Base-by-base conservation (phyloP, 1,284 basidiomycete species). In the Schizophyllum amplum region DNA sequence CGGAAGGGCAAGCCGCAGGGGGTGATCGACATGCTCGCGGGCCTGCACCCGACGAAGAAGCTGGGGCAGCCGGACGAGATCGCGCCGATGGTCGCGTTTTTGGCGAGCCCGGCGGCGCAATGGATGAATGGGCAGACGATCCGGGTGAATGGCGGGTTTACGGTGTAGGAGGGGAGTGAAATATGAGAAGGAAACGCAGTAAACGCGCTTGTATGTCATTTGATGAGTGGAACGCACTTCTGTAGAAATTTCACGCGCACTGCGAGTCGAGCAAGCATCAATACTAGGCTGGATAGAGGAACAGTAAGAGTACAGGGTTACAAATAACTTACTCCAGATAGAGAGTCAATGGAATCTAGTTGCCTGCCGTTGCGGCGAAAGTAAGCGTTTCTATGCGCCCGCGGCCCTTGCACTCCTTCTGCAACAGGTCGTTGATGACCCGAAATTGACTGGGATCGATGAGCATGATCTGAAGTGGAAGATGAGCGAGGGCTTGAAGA, bases 361-460 rank as follows among this genome's bases (percentile, higher is more conserved):
- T 49, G 22, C 6, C 67, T 1, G 81, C 79, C 21, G 79, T 85
- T 1, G 86, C 86, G 33, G 87, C 77, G 61, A 91, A 86, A 11
- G 81, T 79, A 63, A 94, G 69, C 1, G 92, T 94, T 70, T 97
- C 94, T 49, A 97, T 76, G 57, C 89, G 80, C 5, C 90, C 88
- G 62, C 84, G 78, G 13, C 90, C 92, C 69, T 94, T 92, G 66
- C 90, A 92, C 67, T 97, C 92, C 65, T 88, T 88, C 68, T 95
- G 89, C 55, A 99, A 73, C 27, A 99, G 71, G 60, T 98, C 94
- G 65, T 91, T 92, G 66, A 99, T 83, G 20, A 89, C 77, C 51
- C 91, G 85, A 79, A 98, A 94, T 64, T 93, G 86, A 47, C 90
- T 84, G 4, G 97, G 97, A 67, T 97, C 94, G 64, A 99, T 98